Percentiles rank a stretch among this genome's conserved stretches.
Evolutionary conservation across 805 yeast genomes (phyloP).

Genomic region (Grigorovia transvaalensis): DNA sequence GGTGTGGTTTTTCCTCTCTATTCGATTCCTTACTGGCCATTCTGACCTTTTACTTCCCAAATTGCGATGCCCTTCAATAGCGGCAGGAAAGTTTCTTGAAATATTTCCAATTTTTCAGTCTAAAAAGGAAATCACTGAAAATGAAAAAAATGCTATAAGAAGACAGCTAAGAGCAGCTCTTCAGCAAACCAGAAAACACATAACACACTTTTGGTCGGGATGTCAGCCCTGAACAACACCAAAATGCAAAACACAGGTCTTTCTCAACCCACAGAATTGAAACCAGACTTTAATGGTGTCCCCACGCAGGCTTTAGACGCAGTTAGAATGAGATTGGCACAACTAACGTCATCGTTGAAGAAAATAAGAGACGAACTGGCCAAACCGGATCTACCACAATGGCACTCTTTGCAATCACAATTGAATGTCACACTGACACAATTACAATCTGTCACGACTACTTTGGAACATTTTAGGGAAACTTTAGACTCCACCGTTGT

Average conservation of each 20-base stretch:
- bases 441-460: conserved; percentile 61
- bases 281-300: conserved; percentile 30
- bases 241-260: not conserved
- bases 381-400: conserved; percentile 37
- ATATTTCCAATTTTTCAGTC: too few species aligned
- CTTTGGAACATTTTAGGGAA: conserved; percentile 52
- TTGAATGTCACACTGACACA: conserved; percentile 77
- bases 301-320: conserved; percentile 57
- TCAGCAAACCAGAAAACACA: not conserved
- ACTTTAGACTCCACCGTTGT: conserved; percentile 58
- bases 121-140: too few species aligned
- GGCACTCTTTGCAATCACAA: conserved; percentile 66
- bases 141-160: not conserved
- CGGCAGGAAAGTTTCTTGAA: too few species aligned
- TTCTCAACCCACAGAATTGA: not conserved
- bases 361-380: conserved; percentile 46
- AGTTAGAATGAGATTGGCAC: conserved; percentile 50
- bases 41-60: too few species aligned
- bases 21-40: too few species aligned
- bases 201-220: not conserved
- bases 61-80: too few species aligned
- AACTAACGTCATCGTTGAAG: conserved; percentile 47
- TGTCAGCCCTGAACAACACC: conserved; percentile 1
- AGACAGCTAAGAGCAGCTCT: not conserved
- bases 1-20: too few species aligned